Conservation (phyloP, 306 rosid species). For the Styphnolobium japonicum region DNA sequence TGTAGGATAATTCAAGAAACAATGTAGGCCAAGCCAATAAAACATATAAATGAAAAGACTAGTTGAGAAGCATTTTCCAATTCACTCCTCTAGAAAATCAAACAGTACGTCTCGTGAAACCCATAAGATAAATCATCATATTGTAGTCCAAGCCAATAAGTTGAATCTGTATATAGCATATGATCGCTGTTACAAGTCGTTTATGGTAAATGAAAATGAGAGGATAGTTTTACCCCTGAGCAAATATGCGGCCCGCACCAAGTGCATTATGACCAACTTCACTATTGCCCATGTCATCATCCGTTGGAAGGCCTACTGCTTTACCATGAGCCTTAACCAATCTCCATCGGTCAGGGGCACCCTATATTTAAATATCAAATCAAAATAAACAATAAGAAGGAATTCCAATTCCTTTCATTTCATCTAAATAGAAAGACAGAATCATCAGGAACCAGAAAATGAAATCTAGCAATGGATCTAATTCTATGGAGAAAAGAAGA, state of each 20-base stretch:
- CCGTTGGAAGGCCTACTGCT: conserved; percentile 94
- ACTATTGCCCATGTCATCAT: conserved; percentile 99
- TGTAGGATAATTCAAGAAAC: background rate
- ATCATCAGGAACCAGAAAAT: too few species aligned
- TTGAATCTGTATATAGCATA: too few species aligned
- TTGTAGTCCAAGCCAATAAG: background rate
- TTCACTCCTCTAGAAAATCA: background rate
- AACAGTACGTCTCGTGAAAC: background rate
- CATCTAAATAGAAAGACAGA: too few species aligned
- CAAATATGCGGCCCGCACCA: conserved; percentile 94
- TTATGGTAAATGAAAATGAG: background rate
- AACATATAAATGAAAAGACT: background rate
- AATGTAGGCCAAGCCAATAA: background rate
- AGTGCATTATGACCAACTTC: conserved; percentile 99
- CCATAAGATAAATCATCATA: background rate
- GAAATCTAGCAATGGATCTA: background rate
- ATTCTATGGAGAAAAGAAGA: background rate
- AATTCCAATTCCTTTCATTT: too few species aligned
- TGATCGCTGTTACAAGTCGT: background rate
- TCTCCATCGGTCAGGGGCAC: conserved; percentile 90
- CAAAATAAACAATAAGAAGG: background rate
- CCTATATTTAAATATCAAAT: conserved; percentile 44
- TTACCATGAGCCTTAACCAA: conserved; percentile 88
- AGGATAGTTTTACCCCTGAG: conserved; percentile 74
- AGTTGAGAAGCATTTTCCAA: background rate